Conservation (phyloP, 768 basidiomycete species). For the Suillus hirtellus region DNA sequence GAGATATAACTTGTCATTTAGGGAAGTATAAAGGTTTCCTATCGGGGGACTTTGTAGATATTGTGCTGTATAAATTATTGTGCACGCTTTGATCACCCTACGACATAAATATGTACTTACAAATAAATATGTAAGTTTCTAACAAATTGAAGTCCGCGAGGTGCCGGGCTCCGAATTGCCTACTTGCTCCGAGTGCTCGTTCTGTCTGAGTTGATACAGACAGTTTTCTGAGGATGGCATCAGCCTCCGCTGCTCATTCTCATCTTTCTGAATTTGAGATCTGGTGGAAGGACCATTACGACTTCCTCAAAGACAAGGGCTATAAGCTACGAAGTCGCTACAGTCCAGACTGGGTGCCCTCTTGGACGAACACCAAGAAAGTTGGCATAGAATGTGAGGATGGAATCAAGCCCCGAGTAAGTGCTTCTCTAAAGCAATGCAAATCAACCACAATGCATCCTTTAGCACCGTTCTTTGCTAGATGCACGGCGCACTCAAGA, state of each 20-base stretch:
- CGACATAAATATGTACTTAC: too few relatives aligned
- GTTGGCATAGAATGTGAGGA: constrained; percentile 5
- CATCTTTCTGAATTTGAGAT: not conserved
- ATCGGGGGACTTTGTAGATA: not conserved
- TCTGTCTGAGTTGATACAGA: too few relatives aligned
- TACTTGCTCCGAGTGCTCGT: too few relatives aligned
- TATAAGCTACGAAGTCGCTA: constrained; percentile 21
- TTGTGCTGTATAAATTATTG: too few relatives aligned
- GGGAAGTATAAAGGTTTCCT: not conserved
- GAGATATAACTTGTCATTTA: too few relatives aligned
- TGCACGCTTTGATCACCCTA: too few relatives aligned
- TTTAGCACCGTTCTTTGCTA: not conserved
- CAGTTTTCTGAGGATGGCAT: not conserved
- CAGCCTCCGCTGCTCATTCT: not conserved
- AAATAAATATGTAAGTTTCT: too few relatives aligned
- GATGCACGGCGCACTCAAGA: constrained; percentile 14
- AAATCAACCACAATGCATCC: not conserved
- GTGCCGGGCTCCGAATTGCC: not conserved
- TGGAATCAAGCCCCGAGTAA: not conserved
- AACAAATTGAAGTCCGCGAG: constrained; percentile 1
- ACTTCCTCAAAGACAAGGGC: constrained; percentile 19
- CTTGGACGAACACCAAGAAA: constrained; percentile 19
- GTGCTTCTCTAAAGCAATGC: not conserved
- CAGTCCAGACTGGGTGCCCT: constrained; percentile 22
- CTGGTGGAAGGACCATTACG: constrained; percentile 1